phyloP scores from a whole-genome alignment of 768 basidiomycete species.

The Lentinula lateritia region DNA sequence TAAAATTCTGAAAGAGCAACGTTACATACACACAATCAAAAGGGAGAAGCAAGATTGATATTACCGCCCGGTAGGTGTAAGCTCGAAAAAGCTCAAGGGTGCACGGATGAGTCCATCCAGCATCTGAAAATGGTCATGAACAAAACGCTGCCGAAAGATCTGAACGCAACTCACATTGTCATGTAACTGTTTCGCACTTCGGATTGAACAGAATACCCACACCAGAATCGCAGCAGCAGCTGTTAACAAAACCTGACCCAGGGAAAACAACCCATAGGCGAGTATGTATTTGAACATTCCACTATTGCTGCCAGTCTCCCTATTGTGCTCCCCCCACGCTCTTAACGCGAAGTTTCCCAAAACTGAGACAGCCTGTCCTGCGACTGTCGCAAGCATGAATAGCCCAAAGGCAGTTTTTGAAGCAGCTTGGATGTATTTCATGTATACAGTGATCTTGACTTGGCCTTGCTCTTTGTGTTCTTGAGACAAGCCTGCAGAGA shows the following conservation, averaged over 20 bases:
- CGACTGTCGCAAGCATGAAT: conserved; percentile 50
- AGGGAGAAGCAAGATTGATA: conserved; percentile 9
- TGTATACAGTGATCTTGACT: conserved; percentile 75
- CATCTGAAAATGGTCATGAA: conserved; percentile 44
- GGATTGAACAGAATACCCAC: conserved; percentile 72
- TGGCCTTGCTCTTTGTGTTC: conserved; percentile 78
- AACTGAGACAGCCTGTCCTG: conserved; percentile 58
- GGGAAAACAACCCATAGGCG: conserved; percentile 63
- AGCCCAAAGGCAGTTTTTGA: conserved; percentile 66
- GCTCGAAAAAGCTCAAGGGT: conserved; percentile 85
- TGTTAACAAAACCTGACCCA: conserved; percentile 49
- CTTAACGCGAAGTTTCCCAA: conserved; percentile 63
- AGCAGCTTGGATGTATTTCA: conserved; percentile 72
- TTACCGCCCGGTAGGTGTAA: conserved; percentile 79
- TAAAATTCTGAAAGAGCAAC: conserved; percentile 48
- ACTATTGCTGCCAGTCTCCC: conserved; percentile 46
- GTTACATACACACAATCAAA: not conserved
- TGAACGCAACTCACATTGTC: conserved; percentile 48
- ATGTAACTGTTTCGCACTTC: conserved; percentile 71
- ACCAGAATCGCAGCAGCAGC: conserved; percentile 59
- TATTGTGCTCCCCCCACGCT: conserved; percentile 79
- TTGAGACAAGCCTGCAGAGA: conserved; percentile 46
- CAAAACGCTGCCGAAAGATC: not conserved
- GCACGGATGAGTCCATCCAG: conserved; percentile 74
- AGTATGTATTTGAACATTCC: conserved; percentile 57